Evolutionary conservation across 2,329 filamentous ascomycete species (phyloP).

Genomic region (Apiospora pterosperma): DNA sequence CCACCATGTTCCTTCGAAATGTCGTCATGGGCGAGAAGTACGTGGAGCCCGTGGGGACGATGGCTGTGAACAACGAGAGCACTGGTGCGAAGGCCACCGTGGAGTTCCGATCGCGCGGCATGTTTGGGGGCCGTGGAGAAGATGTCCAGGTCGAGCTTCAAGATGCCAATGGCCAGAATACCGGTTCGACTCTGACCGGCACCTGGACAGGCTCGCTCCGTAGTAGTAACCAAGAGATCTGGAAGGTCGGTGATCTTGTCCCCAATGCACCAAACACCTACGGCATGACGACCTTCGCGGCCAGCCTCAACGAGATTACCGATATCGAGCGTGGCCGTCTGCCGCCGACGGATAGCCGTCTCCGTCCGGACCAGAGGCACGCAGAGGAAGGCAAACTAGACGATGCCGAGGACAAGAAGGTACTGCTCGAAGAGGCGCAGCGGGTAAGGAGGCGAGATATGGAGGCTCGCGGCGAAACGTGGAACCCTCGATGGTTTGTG

Average conservation of each 20-base stretch:
- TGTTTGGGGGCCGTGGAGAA: constrained; percentile 94
- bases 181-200: constrained; percentile 67
- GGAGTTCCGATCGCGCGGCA: constrained; percentile 91
- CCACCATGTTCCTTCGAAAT: constrained; percentile 89
- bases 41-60: constrained; percentile 86
- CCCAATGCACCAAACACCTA: constrained; percentile 77
- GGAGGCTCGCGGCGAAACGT: constrained; percentile 70
- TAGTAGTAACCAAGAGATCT: constrained; percentile 63
- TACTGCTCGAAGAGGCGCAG: constrained; percentile 81
- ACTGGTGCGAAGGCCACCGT: constrained; percentile 80
- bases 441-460: constrained; percentile 68
- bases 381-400: constrained; percentile 81
- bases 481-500: constrained; percentile 82
- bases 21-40: constrained; percentile 99
- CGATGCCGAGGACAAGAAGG: constrained; percentile 78
- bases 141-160: constrained; percentile 78
- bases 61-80: constrained; percentile 81
- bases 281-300: constrained; percentile 84
- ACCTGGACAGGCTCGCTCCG: constrained; percentile 80
- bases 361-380: constrained; percentile 84
- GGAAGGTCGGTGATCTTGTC: constrained; percentile 75
- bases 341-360: constrained; percentile 76
- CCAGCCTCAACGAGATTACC: constrained; percentile 83
- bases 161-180: constrained; percentile 60
- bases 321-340: constrained; percentile 70